A percentile compares a stretch with the other conserved stretches of the same genome.
phyloP scores from a whole-genome alignment of 2,329 filamentous ascomycete genomes.

The Rhinocladiella similis region DNA sequence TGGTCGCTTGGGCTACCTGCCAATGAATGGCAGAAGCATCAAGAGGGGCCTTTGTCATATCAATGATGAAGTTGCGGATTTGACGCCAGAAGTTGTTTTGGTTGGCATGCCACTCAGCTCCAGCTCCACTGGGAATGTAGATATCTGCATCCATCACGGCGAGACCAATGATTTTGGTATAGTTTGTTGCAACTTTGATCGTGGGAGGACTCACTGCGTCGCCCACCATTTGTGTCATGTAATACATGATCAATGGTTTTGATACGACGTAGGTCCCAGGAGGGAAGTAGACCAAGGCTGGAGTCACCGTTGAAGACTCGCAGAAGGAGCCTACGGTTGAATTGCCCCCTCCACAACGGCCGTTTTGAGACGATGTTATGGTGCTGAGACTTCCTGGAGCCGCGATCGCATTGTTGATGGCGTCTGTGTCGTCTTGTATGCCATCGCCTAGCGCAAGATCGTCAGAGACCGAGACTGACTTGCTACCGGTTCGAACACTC shows the following conservation, averaged over 20 bases:
- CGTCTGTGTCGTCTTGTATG: conserved; percentile 71
- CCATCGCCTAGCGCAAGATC: conserved; percentile 49
- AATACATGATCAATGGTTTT: conserved; percentile 65
- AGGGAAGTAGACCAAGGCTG: conserved; percentile 82
- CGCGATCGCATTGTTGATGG: conserved; percentile 75
- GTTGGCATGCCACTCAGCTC: conserved; percentile 69
- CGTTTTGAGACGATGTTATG: neutral
- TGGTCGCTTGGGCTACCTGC: conserved; percentile 73
- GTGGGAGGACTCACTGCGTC: conserved; percentile 66
- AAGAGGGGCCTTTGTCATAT: conserved; percentile 61
- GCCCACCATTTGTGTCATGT: conserved; percentile 67
- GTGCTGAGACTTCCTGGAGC: conserved; percentile 49
- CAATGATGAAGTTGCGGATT: conserved; percentile 72
- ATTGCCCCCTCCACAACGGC: conserved; percentile 66
- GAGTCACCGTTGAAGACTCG: conserved; percentile 71
- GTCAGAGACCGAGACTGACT: neutral
- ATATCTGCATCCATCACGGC: conserved; percentile 80
- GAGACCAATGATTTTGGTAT: conserved; percentile 67
- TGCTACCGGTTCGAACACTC: neutral
- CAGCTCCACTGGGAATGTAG: conserved; percentile 57
- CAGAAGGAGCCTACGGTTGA: conserved; percentile 46
- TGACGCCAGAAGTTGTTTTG: conserved; percentile 73
- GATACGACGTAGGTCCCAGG: conserved; percentile 74
- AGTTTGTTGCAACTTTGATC: conserved; percentile 51
- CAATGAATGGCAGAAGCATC: conserved; percentile 67